phyloP scores from a whole-genome alignment of 2,329 filamentous ascomycete species.

The Fusarium graminum region DNA sequence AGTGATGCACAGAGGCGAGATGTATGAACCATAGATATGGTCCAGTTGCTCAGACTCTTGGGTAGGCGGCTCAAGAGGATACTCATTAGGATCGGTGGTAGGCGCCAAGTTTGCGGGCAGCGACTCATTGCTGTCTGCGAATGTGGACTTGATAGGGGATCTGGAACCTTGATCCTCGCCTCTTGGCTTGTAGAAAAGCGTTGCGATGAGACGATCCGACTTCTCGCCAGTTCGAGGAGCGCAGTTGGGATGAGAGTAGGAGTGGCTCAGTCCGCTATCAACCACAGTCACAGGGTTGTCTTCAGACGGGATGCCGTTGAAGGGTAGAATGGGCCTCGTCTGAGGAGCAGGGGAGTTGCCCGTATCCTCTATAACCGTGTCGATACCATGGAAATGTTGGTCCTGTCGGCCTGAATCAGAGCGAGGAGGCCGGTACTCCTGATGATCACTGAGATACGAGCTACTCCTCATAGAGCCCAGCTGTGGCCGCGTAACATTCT shows the following conservation, averaged over 20 bases:
- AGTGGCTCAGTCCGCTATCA: conserved; percentile 72
- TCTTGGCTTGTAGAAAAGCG: conserved; percentile 71
- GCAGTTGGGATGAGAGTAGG: conserved; percentile 73
- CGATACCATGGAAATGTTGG: conserved; percentile 67
- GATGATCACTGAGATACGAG: conserved; percentile 73
- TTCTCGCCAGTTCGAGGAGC: conserved; percentile 63
- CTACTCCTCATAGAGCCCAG: conserved; percentile 68
- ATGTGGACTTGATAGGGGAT: conserved; percentile 48
- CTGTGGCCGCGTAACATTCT: conserved; percentile 60
- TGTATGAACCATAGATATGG: conserved; percentile 74
- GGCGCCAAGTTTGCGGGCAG: conserved; percentile 69
- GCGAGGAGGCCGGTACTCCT: conserved; percentile 71
- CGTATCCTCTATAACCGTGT: conserved; percentile 72
- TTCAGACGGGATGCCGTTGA: conserved; percentile 71
- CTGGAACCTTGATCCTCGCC: conserved; percentile 50
- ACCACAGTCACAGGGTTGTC: conserved; percentile 71
- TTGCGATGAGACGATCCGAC: conserved; percentile 69
- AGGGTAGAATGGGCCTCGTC: conserved; percentile 61
- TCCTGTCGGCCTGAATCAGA: conserved; percentile 67
- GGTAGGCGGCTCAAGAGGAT: conserved; percentile 70
- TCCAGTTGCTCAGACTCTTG: conserved; percentile 70
- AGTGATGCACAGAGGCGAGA: conserved; percentile 74
- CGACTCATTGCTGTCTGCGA: conserved; percentile 53
- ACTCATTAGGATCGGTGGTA: conserved; percentile 68
- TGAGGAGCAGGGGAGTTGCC: conserved; percentile 55